Conservation (phyloP, 2,329 filamentous ascomycete species). For the Gaeumannomyces sp. region DNA sequence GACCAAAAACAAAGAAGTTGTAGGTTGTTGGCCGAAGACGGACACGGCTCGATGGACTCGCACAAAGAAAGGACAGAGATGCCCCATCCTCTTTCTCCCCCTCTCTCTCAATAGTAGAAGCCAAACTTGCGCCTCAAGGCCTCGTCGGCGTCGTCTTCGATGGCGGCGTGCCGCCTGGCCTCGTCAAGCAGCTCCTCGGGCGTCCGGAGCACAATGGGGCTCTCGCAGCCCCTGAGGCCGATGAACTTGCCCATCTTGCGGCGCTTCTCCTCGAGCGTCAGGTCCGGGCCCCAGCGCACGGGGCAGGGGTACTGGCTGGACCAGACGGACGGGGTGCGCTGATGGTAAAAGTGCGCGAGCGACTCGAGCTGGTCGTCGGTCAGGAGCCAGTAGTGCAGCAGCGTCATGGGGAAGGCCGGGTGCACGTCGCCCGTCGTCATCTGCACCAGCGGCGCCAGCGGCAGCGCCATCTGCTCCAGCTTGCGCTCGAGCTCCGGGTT, state of each 20-base stretch:
- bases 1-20: not conserved
- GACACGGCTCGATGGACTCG: not conserved
- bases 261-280: slow-evolving; percentile 60
- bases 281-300: slow-evolving; percentile 52
- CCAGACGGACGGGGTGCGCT: slow-evolving; percentile 51
- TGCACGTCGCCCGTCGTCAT: slow-evolving; percentile 56
- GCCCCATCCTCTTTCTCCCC: too few species aligned
- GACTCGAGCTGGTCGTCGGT: slow-evolving; percentile 64
- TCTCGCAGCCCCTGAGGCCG: slow-evolving; percentile 54
- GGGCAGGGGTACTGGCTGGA: slow-evolving; percentile 59
- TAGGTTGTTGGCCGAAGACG: not conserved
- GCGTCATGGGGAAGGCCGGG: slow-evolving; percentile 56
- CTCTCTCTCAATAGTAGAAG: slow-evolving; percentile 15
- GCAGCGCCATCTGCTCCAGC: slow-evolving; percentile 58
- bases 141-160: slow-evolving; percentile 37
- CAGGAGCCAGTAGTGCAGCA: slow-evolving; percentile 68
- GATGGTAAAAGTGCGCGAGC: slow-evolving; percentile 68
- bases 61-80: not conserved
- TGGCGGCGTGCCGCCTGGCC: slow-evolving; percentile 31
- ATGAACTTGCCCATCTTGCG: slow-evolving; percentile 69
- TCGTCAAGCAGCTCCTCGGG: slow-evolving; percentile 23
- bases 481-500: slow-evolving; percentile 53
- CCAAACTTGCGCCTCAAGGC: slow-evolving; percentile 40
- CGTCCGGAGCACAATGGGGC: slow-evolving; percentile 20
- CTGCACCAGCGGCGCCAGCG: slow-evolving; percentile 61